A percentile compares a stretch with the other conserved stretches of the same genome.
Conservation (phyloP, 176 grass and related monocot species). For the Poa annua region DNA sequence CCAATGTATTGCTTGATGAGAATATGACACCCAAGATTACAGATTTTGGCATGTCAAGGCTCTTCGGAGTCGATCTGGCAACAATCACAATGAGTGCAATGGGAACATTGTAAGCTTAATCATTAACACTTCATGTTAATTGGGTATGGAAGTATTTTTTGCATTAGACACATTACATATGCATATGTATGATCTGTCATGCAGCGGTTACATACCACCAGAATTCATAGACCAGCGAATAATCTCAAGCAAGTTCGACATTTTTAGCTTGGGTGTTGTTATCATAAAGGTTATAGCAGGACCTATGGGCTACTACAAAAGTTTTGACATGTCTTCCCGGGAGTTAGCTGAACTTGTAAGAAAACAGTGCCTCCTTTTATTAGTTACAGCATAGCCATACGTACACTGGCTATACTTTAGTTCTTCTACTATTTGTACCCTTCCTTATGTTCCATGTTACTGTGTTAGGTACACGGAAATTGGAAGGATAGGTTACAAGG, state of each 20-base stretch:
- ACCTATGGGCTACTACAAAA: not conserved
- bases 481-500: not conserved
- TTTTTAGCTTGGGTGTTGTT: not conserved
- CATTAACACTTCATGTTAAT: not conserved
- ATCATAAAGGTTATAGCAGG: not conserved
- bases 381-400: not conserved
- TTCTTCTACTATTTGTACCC: not conserved
- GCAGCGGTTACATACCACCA: too few species aligned
- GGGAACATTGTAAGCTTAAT: not conserved
- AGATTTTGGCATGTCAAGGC: too few species aligned
- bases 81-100: not conserved
- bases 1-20: not conserved
- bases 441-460: not conserved
- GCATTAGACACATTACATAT: not conserved
- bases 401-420: too few species aligned
- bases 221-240: too few species aligned
- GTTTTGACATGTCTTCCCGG: not conserved
- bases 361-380: not conserved
- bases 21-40: not conserved
- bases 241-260: not conserved
- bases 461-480: not conserved
- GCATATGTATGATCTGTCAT: not conserved
- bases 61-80: not conserved
- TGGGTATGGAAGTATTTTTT: not conserved
- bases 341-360: not conserved